Conservation (phyloP, 1,139 yeast species). For the Pichia sp. region DNA sequence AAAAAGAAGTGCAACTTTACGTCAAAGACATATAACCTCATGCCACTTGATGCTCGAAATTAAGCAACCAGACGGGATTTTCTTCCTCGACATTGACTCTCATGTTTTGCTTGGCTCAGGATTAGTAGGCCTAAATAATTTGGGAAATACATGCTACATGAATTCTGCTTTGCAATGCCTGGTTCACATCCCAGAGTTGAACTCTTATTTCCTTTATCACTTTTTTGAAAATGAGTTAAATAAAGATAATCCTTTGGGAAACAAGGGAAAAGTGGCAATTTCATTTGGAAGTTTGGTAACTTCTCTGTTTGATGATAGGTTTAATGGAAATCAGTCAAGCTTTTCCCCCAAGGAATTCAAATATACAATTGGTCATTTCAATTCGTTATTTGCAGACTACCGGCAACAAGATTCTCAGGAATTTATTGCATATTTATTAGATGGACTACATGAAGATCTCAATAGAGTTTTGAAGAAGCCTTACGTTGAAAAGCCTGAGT, state of each 20-base stretch:
- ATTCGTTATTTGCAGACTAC: slow-evolving; percentile 80
- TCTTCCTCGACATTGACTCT: slow-evolving; percentile 24
- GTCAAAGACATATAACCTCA: slow-evolving; percentile 18
- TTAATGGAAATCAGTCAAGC: slow-evolving; percentile 30
- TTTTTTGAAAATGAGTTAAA: slow-evolving; percentile 69
- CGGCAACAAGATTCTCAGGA: slow-evolving; percentile 97
- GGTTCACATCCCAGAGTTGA: slow-evolving; percentile 79
- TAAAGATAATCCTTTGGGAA: slow-evolving; percentile 76
- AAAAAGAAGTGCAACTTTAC: slow-evolving; percentile 16
- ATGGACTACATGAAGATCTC: slow-evolving; percentile 90
- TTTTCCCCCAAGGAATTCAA: slow-evolving; percentile 75
- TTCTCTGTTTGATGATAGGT: slow-evolving; percentile 46
- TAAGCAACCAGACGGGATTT: slow-evolving; percentile 25
- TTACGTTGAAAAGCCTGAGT: slow-evolving; percentile 82
- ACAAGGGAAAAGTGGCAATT: slow-evolving; percentile 72
- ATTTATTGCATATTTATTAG: slow-evolving; percentile 81
- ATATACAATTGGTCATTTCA: slow-evolving; percentile 70
- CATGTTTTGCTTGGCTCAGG: slow-evolving; percentile 39
- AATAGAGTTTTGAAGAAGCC: slow-evolving; percentile 82
- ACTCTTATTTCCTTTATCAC: slow-evolving; percentile 64
- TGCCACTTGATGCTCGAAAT: slow-evolving; percentile 26
- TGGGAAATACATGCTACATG: slow-evolving; percentile 97
- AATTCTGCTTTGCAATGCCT: slow-evolving; percentile 92
- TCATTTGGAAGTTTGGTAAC: slow-evolving; percentile 67
- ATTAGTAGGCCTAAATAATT: slow-evolving; percentile 63